Base-by-base conservation (phyloP, 768 basidiomycete genomes). In the Mycena haematopus region DNA sequence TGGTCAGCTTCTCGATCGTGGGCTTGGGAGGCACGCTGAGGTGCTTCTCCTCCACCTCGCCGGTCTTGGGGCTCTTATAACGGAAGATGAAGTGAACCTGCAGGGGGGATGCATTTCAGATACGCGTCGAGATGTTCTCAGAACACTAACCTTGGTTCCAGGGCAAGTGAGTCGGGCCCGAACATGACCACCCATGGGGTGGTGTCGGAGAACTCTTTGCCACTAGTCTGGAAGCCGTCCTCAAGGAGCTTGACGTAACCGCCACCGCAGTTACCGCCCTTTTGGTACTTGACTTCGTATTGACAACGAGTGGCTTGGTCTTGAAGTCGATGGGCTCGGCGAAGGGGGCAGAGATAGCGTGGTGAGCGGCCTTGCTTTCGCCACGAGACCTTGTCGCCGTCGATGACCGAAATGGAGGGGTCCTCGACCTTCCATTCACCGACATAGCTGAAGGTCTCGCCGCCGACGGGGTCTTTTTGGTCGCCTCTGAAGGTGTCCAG, bases 61-160 rank as follows among this genome's bases (percentile, higher is more conserved):
- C 93, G 47, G 91, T 93, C 70, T 91, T 84, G 36, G 97, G 96
- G 82, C 87, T 96, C 81, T 90, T 88, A 84, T 98, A 92, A 71
- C 95, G 93, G 93, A 99, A 96, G 80, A 99, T 99, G 79, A 99
- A 98, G 84, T 99, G 97, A 53, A 98, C 82, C 92, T 96, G 72
- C 22, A n/a, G 50, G 6, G 10, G 21, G 44, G 38, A 52, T 22
- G 64, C 21, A 59, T 31, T 9, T 60, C 42, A 57, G 58, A 29
- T 51, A 62, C 22, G 8, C 51, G 59, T 63, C 45, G 2, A 13
- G 15, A 9, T n/a, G 10, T 6, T 8, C 19, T 42, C 3, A n/a
- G 6, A 13, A 13, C 14, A 67, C 77, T 21, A 66, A 91, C 93
- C 89, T 94, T 95, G 66, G 90, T 93, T 40, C 93, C 93, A 14